Base-by-base conservation (phyloP, 352 stramenopile genomes). In the Globisporangium yorkense region DNA sequence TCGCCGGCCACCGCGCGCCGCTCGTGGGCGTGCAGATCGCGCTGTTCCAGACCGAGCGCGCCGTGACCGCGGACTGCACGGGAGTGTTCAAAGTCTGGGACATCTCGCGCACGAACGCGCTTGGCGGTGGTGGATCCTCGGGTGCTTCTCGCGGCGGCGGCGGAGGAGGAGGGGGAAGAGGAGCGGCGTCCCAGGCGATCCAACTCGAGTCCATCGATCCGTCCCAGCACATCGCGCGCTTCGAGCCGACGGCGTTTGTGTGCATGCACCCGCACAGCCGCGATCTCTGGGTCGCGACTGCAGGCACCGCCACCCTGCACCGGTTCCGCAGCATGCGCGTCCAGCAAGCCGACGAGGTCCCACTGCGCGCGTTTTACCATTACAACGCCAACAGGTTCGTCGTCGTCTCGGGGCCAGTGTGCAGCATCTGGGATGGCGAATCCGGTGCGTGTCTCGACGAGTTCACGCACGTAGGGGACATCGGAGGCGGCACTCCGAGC, bases 41-140 rank as follows among this genome's bases (percentile, higher is more conserved):
- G 1, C 61, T 76, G 1, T 88, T 92, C 53, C 78, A 92, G 47
- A 90, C 73, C 8, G 84, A 92, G 57, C 72, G 80, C n/a, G 87
- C 86, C 2, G 72, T 96, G n/a, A 96, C 84, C 0, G 81, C 66
- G 2, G 87, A 96, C 54, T 62, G 63, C 12, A 72, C 71, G 20
- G 87, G 86, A 0, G 69, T 92, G 1, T 83, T 94, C 59, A 93
- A 92, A 45, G 67, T 94, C n/a, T 96, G 87, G 87, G 81, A 93
- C 44, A 88, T 96, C 46, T 76, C 71, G 1, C 67, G 83, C 49
- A 59, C 58, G 2, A 74, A 27, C 35, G 18, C 35, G 6, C 10
- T 46, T 10, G 50, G 35, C 10, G 15, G 71, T 44, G 59, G 66
- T 5, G 47, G 40, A 7, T 16, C 40, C 2, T 20, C 31, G 8